A percentile compares a stretch with the other conserved stretches of the same genome.
Conservation (phyloP, 140 eudicot genomes). For the Flaveria floridana region DNA sequence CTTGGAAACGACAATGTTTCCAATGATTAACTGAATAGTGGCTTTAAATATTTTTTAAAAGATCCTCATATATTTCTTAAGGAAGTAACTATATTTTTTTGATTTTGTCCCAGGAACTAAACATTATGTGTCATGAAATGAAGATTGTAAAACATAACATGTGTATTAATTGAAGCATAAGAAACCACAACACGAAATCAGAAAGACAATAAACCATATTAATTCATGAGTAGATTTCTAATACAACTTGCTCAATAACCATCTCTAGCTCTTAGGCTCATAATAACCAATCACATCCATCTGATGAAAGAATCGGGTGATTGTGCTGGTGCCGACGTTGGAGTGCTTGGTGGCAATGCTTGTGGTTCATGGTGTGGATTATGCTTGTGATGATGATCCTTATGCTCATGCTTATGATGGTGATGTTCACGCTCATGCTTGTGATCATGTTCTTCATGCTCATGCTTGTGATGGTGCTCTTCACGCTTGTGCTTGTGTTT, state of each 20-base stretch:
- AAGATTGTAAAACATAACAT: no score
- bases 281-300: conserved; percentile 13
- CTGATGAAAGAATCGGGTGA: conserved; percentile 11
- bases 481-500: conserved; percentile 26
- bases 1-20: no score
- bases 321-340: conserved; percentile 21
- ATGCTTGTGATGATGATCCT: conserved; percentile 30
- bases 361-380: conserved; percentile 26
- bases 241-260: conserved; percentile 12
- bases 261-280: not conserved
- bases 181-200: not conserved
- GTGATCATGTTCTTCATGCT: conserved; percentile 27
- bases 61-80: no score
- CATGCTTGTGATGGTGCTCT: conserved; percentile 21
- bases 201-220: conserved; percentile 16
- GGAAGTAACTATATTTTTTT: no score
- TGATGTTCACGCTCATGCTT: conserved; percentile 14
- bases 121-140: no score
- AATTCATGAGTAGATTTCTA: conserved; percentile 5
- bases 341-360: conserved; percentile 27
- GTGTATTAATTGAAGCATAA: not conserved
- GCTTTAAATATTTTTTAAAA: no score
- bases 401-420: conserved; percentile 27
- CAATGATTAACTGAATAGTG: no score
- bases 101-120: no score